Conservation (phyloP, 352 stramenopile species). For the Sclerospora graminicola region DNA sequence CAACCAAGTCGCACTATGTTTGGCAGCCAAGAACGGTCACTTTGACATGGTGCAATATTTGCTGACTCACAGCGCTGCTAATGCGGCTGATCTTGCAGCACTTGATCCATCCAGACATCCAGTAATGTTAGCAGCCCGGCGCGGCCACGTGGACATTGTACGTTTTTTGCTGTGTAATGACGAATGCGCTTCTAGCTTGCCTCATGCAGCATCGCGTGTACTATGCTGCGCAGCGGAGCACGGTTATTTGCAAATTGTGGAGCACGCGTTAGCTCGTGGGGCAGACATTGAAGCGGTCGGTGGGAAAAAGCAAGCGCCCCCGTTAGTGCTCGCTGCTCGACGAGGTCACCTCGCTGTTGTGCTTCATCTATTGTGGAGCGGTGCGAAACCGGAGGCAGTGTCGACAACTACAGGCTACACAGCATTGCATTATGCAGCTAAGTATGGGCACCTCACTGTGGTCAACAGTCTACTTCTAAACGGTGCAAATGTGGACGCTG, state of each 20-base stretch:
- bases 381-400: conserved; percentile 30
- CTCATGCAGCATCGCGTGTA: conserved; percentile 27
- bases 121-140: conserved; percentile 30
- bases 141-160: conserved; percentile 37
- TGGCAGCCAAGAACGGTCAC: conserved; percentile 42
- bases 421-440: conserved; percentile 38
- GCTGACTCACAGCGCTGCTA: conserved; percentile 13
- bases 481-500: conserved; percentile 35
- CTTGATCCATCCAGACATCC: conserved; percentile 26
- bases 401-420: conserved; percentile 33
- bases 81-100: conserved; percentile 11
- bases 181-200: conserved; percentile 24
- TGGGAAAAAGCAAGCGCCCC: conserved; percentile 26
- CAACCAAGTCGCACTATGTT: conserved; percentile 27
- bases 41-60: conserved; percentile 44
- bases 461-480: conserved; percentile 48
- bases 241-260: conserved; percentile 40
- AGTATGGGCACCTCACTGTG: conserved; percentile 41
- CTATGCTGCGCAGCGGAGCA: conserved; percentile 35
- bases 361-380: conserved; percentile 37
- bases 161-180: conserved; percentile 29
- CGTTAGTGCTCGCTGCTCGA: conserved; percentile 37
- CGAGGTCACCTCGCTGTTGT: conserved; percentile 38
- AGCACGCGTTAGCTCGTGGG: conserved; percentile 32
- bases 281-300: conserved; percentile 26